Evolutionary conservation across 2,329 filamentous ascomycete genomes (phyloP), one percentile per base, ranked within the genome.

Genomic region (Exserohilum rostratum): DNA sequence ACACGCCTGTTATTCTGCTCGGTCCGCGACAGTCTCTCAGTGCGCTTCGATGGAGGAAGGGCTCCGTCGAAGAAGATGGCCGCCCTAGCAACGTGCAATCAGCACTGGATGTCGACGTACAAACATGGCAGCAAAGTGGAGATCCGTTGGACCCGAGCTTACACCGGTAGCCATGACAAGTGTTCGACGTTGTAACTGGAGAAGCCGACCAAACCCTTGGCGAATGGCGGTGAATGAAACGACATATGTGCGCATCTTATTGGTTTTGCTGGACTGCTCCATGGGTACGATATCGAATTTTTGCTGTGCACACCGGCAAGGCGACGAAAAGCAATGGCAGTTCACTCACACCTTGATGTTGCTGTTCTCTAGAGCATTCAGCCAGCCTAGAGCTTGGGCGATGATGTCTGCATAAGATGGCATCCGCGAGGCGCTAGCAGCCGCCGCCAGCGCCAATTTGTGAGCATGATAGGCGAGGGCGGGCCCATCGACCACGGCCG

Each of bases 51-150:
- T 0, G 71, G 54, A 0, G 93, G 93, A 1, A 98, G 80, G 51
- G 85, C 87, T 12, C 92, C 92, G 72, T 98, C 93, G 66, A 98
- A 97, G 71, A 89, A 92, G 48, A 97, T 89, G 42, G 82, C 85
- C 53, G 84, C 64, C 51, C 72, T 73, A 40, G 37, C 15, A 56
- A 37, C 22, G 46, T 33, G 40, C 35, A 22, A 55, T 69, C 53
- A 69, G 66, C 54, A 49, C 56, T 57, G 56, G 60, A 66, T 58
- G 50, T 43, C 54, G 50, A 37, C 57, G 33, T 49, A 31, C 17
- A 53, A 30, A 46, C 37, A 42, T 54, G 47, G 53, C 55, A 60
- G 58, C 17, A 13, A 31, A 30, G 44, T 44, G 48, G 48, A 54
- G 49, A 62, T 55, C 54, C 50, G 33, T 45, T 55, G 54, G 53